Percentiles rank a stretch among this genome's conserved stretches.
Conservation (phyloP, 2,329 filamentous ascomycete species). For the Sporothrix schenckii region DNA sequence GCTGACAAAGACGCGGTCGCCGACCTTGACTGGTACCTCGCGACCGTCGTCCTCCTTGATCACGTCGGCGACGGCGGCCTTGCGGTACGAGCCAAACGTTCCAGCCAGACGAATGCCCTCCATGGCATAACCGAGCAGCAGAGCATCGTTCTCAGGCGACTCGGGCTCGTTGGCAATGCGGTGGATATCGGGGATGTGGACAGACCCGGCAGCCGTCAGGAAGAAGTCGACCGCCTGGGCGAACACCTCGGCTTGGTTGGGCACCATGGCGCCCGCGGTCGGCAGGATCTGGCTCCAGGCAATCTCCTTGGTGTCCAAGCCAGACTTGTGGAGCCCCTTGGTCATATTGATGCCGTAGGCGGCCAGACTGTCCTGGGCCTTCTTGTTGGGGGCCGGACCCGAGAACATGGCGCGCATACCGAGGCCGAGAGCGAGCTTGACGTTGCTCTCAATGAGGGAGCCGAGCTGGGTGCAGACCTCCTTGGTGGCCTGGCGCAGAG, state of each 20-base stretch:
- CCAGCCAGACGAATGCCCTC: slow-evolving; percentile 72
- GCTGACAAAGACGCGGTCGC: slow-evolving; percentile 65
- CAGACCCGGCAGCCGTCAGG: slow-evolving; percentile 58
- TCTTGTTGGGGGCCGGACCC: slow-evolving; percentile 47
- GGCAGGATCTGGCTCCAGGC: slow-evolving; percentile 72
- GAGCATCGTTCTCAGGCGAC: slow-evolving; percentile 61
- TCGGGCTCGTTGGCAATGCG: slow-evolving; percentile 59
- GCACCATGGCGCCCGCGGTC: slow-evolving; percentile 66
- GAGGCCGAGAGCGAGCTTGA: slow-evolving; percentile 58
- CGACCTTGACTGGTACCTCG: slow-evolving; percentile 55
- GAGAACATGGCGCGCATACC: slow-evolving; percentile 57
- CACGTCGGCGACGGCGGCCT: slow-evolving; percentile 52
- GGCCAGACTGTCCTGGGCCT: slow-evolving; percentile 7
- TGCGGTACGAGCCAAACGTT: slow-evolving; percentile 63
- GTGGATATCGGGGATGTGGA: slow-evolving; percentile 64
- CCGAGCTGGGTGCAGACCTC: slow-evolving; percentile 63
- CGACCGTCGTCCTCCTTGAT: slow-evolving; percentile 57
- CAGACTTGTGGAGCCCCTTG: slow-evolving; percentile 65
- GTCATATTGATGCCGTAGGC: slow-evolving; percentile 62
- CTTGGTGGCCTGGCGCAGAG: slow-evolving; percentile 61
- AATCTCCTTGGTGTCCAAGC: slow-evolving; percentile 65
- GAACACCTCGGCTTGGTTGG: slow-evolving; percentile 73
- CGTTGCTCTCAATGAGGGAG: slow-evolving; percentile 63
- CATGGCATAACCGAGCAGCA: slow-evolving; percentile 69
- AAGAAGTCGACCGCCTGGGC: slow-evolving; percentile 75